Evolutionary conservation across 2,329 filamentous ascomycete genomes (phyloP).

Genomic region (Phyllosticta citriasiana): DNA sequence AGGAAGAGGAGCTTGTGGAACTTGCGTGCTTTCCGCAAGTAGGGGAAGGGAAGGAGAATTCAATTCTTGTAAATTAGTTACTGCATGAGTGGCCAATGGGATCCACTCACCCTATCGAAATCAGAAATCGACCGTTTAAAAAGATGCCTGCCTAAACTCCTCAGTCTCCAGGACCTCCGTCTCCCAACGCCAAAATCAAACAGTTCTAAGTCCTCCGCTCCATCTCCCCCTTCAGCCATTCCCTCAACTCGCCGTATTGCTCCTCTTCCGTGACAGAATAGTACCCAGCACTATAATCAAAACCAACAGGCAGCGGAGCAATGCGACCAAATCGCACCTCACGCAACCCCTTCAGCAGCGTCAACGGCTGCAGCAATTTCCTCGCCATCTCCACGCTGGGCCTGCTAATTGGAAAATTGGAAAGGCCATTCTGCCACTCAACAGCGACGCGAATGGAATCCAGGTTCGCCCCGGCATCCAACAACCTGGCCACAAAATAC

Average conservation of each 20-base stretch:
- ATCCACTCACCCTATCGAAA: background rate
- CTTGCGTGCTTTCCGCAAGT: background rate
- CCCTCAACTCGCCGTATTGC: conserved; percentile 2
- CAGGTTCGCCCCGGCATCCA: background rate
- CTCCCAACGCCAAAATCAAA: background rate
- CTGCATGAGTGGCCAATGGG: background rate
- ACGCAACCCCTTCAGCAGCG: background rate
- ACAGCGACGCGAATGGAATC: background rate
- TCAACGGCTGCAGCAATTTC: conserved; percentile 2
- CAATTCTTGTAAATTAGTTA: background rate
- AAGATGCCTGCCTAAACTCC: background rate
- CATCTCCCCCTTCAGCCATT: background rate
- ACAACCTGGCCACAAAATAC: background rate
- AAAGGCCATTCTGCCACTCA: conserved; percentile 8
- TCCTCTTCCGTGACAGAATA: conserved; percentile 3
- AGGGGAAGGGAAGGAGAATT: background rate
- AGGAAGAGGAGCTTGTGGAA: background rate
- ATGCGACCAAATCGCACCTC: background rate
- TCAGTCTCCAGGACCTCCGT: background rate
- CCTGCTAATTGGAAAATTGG: background rate
- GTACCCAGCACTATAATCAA: background rate
- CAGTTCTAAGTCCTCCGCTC: background rate
- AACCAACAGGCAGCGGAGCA: background rate
- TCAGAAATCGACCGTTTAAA: background rate
- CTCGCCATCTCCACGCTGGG: background rate